A percentile compares a stretch with the other conserved stretches of the same genome.
These are phyloP conservation scores for Lophium mytilinum DNA, from an alignment of 495 filamentous ascomycete species.

Conservation along the genomic window DNA sequence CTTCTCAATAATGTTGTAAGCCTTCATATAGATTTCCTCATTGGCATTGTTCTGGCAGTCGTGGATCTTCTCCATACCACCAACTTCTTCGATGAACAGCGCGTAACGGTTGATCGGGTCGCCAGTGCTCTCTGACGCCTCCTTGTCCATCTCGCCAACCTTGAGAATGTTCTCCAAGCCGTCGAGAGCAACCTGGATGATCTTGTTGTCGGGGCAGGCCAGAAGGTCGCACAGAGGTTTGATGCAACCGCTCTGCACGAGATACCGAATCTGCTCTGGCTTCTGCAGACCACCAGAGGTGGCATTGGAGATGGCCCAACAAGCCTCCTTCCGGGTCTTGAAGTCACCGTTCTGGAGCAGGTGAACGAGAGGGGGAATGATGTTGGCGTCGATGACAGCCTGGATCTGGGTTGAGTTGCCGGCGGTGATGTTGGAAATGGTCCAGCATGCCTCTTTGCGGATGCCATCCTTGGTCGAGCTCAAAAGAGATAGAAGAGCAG, in stretches of 20 bases:
- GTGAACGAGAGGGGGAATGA: constrained; percentile 93
- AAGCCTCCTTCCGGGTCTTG: constrained; percentile 99
- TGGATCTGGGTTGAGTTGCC: constrained; percentile 98
- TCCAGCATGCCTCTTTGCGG: constrained; percentile 99
- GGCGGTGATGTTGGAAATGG: constrained; percentile 97
- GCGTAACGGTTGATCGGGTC: constrained; percentile 92
- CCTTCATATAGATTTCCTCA: constrained; percentile 99
- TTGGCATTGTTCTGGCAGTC: constrained; percentile 99
- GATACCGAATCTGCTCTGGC: constrained; percentile 94
- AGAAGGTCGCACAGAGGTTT: constrained; percentile 95
- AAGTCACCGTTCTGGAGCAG: constrained; percentile 93
- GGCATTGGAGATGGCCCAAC: constrained; percentile 99
- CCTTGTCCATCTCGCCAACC: constrained; percentile 98
- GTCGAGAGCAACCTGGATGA: constrained; percentile 97
- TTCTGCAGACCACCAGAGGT: constrained; percentile 97
- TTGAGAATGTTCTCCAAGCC: constrained; percentile 99
- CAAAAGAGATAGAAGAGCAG: constrained; percentile 83
- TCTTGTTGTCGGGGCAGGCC: constrained; percentile 98
- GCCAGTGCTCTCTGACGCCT: constrained; percentile 57
- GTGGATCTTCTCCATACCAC: constrained; percentile 99
- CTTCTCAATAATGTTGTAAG: constrained; percentile 99
- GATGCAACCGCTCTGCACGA: constrained; percentile 90
- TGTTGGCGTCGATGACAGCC: constrained; percentile 90
- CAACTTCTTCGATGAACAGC: constrained; percentile 96
- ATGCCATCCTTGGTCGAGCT: constrained; percentile 98